Evolutionary conservation across 1,284 basidiomycete species (phyloP), one percentile per base, ranked within the genome.

Genomic region (Rhodotorula sp.): DNA sequence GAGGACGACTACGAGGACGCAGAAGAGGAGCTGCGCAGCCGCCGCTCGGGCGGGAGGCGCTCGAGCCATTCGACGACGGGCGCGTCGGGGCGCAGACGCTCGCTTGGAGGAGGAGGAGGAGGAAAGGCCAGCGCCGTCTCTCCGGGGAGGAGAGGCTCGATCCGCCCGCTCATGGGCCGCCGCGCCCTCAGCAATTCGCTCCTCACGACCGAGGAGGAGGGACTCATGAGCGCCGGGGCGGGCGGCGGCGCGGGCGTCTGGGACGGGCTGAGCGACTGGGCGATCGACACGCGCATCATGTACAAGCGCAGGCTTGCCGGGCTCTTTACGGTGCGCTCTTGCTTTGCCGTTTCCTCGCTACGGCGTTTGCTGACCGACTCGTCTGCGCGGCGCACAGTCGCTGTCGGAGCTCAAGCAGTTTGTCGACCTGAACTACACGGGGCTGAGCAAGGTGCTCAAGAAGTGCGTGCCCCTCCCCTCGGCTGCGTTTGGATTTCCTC

Each of bases 381-480:
- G n/a, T n/a, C n/a, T n/a, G n/a, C n/a, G n/a, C n/a, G n/a, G n/a
- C 36, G 0, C 32, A 5, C 64, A 76, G 75, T 70, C 88, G 2
- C 85, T 91, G 59, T 90, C 90, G n/a, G 90, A 91, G 50, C 86
- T 98, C 68, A 88, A 88, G 81, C 91, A 94, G n/a, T 99, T 94
- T 78, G 89, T 94, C 61, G 92, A 97, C 78, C 85, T 98, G 67
- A 99, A 99, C 82, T 87, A 92, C 80, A 92, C 78, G n/a, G 97
- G 95, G 0, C 93, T 98, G 83, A 88, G 93, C 78, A 98, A 99
- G 85, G 96, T 97, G 53, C 81, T 97, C 79, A 99, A 99, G 83
- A 98, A 98, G 90, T 93, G 80, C 71, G 87, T 81, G 3, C 10
- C n/a, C 27, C 44, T 15, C 19, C 37, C n/a, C 15, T 8, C 29